phyloP scores from a whole-genome alignment of 75 land plant species.

The Sequoiadendron giganteum region DNA sequence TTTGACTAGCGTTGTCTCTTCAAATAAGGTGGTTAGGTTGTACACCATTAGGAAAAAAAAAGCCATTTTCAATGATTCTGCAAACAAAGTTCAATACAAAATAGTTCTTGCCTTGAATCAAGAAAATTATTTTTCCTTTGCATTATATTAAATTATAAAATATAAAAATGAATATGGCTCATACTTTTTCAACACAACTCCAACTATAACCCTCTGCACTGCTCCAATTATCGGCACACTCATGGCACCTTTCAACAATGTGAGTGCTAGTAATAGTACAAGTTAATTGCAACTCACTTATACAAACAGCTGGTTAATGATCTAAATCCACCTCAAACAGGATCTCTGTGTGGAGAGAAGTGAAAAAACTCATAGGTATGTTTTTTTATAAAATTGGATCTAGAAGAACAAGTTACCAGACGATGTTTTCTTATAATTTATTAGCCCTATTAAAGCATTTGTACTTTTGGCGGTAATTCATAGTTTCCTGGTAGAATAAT shows the following conservation, averaged over 20 bases:
- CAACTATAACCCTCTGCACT: not conserved
- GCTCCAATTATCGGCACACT: not conserved
- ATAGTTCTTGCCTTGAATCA: not conserved
- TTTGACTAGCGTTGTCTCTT: no score
- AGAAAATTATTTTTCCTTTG: not conserved
- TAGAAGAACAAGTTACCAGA: not conserved
- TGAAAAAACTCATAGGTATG: not conserved
- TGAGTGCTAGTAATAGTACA: not conserved
- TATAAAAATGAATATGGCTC: not conserved
- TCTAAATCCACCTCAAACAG: not conserved
- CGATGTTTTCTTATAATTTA: not conserved
- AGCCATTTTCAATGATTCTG: not conserved
- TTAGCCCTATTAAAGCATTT: not conserved
- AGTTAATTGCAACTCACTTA: not conserved
- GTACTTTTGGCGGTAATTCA: not conserved
- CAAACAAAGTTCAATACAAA: not conserved
- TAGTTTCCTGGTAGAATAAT: not conserved
- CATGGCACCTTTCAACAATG: not conserved
- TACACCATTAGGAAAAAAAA: no score
- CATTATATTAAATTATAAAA: not conserved
- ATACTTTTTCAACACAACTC: not conserved
- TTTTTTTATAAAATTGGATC: not conserved
- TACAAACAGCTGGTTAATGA: not conserved
- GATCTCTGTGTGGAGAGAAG: not conserved
- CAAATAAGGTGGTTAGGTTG: no score